Percentiles rank a stretch among this genome's conserved stretches.
These are phyloP conservation scores for Annulohypoxylon stygium DNA, from an alignment of 495 filamentous ascomycete genomes.

Conservation along the genomic window DNA sequence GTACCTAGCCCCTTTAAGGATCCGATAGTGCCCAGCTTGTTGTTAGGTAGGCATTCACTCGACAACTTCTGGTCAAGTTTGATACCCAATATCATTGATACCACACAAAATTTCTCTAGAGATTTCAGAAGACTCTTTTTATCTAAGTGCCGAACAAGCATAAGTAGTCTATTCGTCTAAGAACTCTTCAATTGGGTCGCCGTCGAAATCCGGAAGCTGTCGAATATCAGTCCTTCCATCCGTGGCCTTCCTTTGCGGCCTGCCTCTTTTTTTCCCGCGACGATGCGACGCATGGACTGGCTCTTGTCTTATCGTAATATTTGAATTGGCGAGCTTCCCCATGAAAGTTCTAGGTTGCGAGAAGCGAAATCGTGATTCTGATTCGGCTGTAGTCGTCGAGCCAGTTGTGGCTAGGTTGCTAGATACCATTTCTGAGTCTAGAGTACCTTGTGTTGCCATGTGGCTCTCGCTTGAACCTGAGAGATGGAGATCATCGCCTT, in stretches of 20 bases:
- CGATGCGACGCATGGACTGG: slow-evolving; percentile 16
- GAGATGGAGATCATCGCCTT: slow-evolving; percentile 23
- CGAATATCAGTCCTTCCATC: slow-evolving; percentile 60
- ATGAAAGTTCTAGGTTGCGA: slow-evolving; percentile 57
- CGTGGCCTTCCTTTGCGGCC: slow-evolving; percentile 48
- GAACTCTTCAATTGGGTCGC: slow-evolving; percentile 62
- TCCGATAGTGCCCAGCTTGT: background rate
- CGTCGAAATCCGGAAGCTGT: slow-evolving; percentile 57
- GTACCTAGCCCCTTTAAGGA: background rate
- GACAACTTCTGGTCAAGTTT: slow-evolving; percentile 14
- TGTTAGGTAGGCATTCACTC: background rate
- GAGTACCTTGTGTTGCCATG: slow-evolving; percentile 37
- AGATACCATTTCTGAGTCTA: slow-evolving; percentile 43
- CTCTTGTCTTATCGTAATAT: background rate
- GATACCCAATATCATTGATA: slow-evolving; percentile 15
- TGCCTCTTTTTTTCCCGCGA: slow-evolving; percentile 47
- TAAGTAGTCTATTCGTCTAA: slow-evolving; percentile 45
- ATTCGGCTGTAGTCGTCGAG: slow-evolving; percentile 35
- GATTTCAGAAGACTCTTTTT: background rate
- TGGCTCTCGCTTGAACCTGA: slow-evolving; percentile 41
- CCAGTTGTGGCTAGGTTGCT: slow-evolving; percentile 46
- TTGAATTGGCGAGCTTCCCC: slow-evolving; percentile 49
- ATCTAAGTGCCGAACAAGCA: slow-evolving; percentile 2
- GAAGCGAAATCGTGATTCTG: slow-evolving; percentile 52
- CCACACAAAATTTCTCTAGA: background rate